These are phyloP conservation scores for Coemansia pectinata DNA, from an alignment of 192 early-diverging fungal species.

Conservation along the genomic window DNA sequence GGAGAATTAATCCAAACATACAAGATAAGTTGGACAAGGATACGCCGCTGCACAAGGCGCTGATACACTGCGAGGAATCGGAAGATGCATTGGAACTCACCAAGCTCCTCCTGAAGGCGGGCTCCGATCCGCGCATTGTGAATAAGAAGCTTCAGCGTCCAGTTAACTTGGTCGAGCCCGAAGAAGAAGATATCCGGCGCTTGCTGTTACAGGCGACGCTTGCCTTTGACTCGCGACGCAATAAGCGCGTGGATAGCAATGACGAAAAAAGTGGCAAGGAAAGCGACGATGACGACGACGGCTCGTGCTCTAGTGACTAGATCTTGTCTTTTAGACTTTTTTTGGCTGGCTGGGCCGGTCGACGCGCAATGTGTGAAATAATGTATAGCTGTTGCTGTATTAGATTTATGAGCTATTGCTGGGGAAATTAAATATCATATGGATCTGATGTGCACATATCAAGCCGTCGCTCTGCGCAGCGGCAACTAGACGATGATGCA, in stretches of 20 bases:
- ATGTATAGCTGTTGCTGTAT: constrained; percentile 5
- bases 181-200: constrained; percentile 33
- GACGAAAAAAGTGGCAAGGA: neutral
- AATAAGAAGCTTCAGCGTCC: constrained; percentile 43
- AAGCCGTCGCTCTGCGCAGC: constrained; percentile 26
- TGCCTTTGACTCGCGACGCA: constrained; percentile 9
- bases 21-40: constrained; percentile 58
- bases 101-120: constrained; percentile 57
- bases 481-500: neutral
- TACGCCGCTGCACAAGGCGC: constrained; percentile 72
- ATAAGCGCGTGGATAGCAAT: neutral
- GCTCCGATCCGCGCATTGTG: constrained; percentile 54
- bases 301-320: constrained; percentile 25
- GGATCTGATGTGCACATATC: neutral
- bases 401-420: neutral
- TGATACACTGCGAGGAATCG: constrained; percentile 57
- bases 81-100: constrained; percentile 63
- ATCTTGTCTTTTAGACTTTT: neutral
- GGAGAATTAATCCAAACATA: constrained; percentile 60
- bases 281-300: constrained; percentile 7
- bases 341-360: neutral
- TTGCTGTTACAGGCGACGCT: constrained; percentile 36
- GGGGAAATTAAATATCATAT: neutral
- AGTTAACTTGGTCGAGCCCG: constrained; percentile 23
- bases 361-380: neutral